A percentile compares a stretch with the other conserved stretches of the same genome.
phyloP scores from a whole-genome alignment of 176 grass and related monocot genomes.

The Poa pratensis region DNA sequence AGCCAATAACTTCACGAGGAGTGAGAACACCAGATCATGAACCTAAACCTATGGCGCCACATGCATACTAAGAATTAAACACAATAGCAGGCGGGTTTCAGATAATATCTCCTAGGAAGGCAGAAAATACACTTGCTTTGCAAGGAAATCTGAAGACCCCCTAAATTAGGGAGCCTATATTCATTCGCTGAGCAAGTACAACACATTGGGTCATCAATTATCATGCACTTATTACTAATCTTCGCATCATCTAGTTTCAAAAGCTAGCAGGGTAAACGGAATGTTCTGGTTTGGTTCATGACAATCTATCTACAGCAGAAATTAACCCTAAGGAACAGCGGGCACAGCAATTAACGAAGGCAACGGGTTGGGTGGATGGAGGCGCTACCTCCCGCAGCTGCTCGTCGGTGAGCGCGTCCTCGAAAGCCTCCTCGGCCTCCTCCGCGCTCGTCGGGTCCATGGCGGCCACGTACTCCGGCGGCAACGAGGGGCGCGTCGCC shows the following conservation, averaged over 20 bases:
- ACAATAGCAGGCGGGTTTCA: neutral
- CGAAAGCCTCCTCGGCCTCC: conserved; percentile 65
- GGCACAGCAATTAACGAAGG: neutral
- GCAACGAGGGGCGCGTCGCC: neutral
- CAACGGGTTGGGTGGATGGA: neutral
- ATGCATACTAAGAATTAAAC: too few species aligned
- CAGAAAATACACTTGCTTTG: neutral
- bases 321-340: neutral
- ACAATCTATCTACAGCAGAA: neutral
- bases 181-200: neutral
- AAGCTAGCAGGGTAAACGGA: neutral
- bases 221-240: neutral
- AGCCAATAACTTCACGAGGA: neutral
- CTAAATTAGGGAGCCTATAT: neutral
- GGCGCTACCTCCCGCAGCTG: conserved; percentile 73
- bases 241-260: neutral
- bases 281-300: neutral
- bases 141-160: neutral
- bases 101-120: conserved; percentile 5
- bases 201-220: neutral
- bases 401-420: conserved; percentile 91
- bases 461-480: neutral
- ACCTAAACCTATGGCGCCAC: too few species aligned
- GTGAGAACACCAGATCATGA: too few species aligned
- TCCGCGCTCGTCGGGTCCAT: conserved; percentile 2